These are phyloP conservation scores for Zymoseptoria crescenta DNA, from an alignment of 2,329 filamentous ascomycete species.

Conservation along the genomic window DNA sequence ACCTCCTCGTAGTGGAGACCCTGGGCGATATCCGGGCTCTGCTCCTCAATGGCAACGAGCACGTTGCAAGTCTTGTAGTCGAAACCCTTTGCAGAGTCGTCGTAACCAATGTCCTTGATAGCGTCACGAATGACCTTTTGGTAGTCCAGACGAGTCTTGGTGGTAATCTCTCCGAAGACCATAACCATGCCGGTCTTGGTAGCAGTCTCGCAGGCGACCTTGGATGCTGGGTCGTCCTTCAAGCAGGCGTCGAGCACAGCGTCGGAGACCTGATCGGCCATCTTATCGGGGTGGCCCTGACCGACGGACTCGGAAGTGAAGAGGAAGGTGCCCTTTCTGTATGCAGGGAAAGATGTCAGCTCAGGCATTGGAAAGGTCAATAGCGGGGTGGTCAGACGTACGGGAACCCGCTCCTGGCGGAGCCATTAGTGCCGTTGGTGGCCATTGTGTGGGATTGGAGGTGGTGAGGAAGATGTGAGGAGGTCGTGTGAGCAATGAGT, in stretches of 20 bases:
- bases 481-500: not conserved
- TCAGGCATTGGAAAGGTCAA: not conserved
- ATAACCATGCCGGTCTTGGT: constrained; percentile 99
- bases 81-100: constrained; percentile 94
- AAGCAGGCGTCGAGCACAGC: constrained; percentile 98
- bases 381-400: not conserved
- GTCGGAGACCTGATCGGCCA: constrained; percentile 86
- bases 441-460: not conserved
- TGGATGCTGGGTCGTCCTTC: constrained; percentile 88
- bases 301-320: constrained; percentile 48
- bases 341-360: constrained; percentile 6
- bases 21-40: constrained; percentile 97
- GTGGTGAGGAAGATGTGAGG: not conserved
- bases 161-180: constrained; percentile 98
- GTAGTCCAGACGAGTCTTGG: constrained; percentile 92
- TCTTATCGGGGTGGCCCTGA: constrained; percentile 31
- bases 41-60: constrained; percentile 97
- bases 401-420: not conserved
- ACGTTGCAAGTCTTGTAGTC: constrained; percentile 99
- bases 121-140: constrained; percentile 90
- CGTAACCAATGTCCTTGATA: constrained; percentile 98
- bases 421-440: not conserved
- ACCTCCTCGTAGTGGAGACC: constrained; percentile 97
- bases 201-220: constrained; percentile 96
- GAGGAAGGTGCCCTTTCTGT: constrained; percentile 21